phyloP scores from a whole-genome alignment of 192 early-diverging fungal species.

The Backusella morwellensis region DNA sequence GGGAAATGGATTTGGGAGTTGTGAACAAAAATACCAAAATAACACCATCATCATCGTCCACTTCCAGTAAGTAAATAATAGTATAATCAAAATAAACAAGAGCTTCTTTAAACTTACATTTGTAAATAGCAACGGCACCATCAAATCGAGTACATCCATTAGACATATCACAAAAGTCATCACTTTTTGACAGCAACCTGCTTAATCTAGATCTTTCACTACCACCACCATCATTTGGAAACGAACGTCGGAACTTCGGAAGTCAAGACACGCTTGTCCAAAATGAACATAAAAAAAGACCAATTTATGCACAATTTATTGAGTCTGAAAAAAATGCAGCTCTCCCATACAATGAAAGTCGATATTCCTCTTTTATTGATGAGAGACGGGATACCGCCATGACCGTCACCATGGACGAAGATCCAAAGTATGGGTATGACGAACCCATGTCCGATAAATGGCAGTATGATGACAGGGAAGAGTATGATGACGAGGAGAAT shows the following conservation, averaged over 20 bases:
- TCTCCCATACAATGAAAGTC: background rate
- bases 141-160: background rate
- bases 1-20: background rate
- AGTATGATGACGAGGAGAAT: background rate
- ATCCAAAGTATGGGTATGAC: background rate
- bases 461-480: background rate
- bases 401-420: background rate
- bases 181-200: conserved; percentile 1
- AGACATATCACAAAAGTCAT: background rate
- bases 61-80: background rate
- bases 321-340: conserved; percentile 1
- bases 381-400: background rate
- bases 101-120: background rate
- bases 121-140: background rate
- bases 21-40: background rate
- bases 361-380: background rate
- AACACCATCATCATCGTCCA: background rate
- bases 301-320: conserved; percentile 13
- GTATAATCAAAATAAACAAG: background rate
- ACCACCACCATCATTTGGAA: background rate
- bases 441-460: background rate
- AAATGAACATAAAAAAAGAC: background rate
- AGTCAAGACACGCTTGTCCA: conserved; percentile 28
- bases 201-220: conserved; percentile 11
- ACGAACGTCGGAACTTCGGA: background rate